Base-by-base conservation (phyloP, 2,329 filamentous ascomycete species). In the Alternaria viburni region DNA sequence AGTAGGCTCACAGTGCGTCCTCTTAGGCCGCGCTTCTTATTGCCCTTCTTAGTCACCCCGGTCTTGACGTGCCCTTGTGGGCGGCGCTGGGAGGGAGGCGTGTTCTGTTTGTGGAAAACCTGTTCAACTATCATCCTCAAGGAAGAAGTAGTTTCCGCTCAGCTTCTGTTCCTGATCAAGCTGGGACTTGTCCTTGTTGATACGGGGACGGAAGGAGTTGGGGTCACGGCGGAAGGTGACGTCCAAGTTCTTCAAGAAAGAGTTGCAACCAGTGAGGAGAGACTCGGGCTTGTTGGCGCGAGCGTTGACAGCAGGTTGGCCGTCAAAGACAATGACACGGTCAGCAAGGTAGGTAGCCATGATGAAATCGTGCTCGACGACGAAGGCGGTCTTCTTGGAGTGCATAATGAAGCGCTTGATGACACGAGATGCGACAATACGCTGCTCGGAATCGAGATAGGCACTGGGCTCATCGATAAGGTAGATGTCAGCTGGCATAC, bases 351-450 rank as follows among this genome's bases (percentile, higher is more conserved):
- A 91, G 46, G 89, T 91, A 44, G 89, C 89, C 94, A 98, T 97
- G 85, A 98, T 97, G 86, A 99, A 98, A 87, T 99, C 96, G 91
- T 99, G 96, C 89, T 99, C 96, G 80, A 99, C 95, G 72, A 99
- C 90, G 81, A 99, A 99, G 54, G 96, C 96, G 0, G 96, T 99
- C 89, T 98, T 98, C 90, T 98, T 98, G 75, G 93, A 90, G 86
- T 99, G 95, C 96, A 99, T 99, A 83, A 99, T 99, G 87, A 97
- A 99, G 71, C 96, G 91, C 87, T 99, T 99, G 85, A 99, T 99
- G 79, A 99, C 96, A 79, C 94, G 91, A 49, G 95, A 91, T 66
- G 94, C 95, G 74, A 99, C 90, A 78, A 99, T 97, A 91, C 96
- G 95, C 84, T 99, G 96, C 84, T 99, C 96, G 54, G 96, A 98